Conservation (phyloP, 148 eudicot species). For the Pharnaceum exiguum region DNA sequence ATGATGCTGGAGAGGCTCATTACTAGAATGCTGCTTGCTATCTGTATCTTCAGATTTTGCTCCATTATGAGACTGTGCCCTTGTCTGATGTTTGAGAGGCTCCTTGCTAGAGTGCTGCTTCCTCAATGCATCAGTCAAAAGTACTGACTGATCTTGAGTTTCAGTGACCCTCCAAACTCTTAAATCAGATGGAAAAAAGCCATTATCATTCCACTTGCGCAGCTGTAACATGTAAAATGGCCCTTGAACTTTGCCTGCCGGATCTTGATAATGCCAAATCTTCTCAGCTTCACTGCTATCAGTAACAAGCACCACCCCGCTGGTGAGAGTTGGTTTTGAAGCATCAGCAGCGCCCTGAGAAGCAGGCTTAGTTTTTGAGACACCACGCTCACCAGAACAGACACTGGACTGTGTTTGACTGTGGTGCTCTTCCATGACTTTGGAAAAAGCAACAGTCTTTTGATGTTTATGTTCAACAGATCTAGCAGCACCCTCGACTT, state of each 20-base stretch:
- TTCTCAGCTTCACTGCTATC: slow-evolving; percentile 48
- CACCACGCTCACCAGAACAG: slow-evolving; percentile 31
- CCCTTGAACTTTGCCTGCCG: slow-evolving; percentile 75
- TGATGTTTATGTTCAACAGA: slow-evolving; percentile 21
- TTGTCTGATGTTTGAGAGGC: slow-evolving; percentile 7
- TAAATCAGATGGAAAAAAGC: slow-evolving; percentile 70
- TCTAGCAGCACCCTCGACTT: slow-evolving; percentile 36
- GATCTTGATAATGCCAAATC: slow-evolving; percentile 87
- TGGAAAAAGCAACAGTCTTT: slow-evolving; percentile 31
- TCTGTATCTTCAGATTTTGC: slow-evolving; percentile 27
- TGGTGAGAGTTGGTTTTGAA: slow-evolving; percentile 31
- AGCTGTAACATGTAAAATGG: slow-evolving; percentile 77
- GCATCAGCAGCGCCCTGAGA: slow-evolving; percentile 36
- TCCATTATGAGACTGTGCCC: slow-evolving; percentile 29
- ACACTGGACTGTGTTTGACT: slow-evolving; percentile 31
- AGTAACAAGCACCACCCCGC: slow-evolving; percentile 24
- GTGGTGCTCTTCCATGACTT: slow-evolving; percentile 31
- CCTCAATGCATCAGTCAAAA: slow-evolving; percentile 58
- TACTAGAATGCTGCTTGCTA: slow-evolving; percentile 33
- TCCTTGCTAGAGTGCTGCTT: slow-evolving; percentile 33
- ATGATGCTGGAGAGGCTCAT: slow-evolving; percentile 16
- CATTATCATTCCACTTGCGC: slow-evolving; percentile 72
- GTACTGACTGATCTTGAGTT: slow-evolving; percentile 48
- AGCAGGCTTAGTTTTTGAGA: slow-evolving; percentile 19
- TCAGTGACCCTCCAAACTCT: slow-evolving; percentile 68